Evolutionary conservation across 2,329 filamentous ascomycete genomes (phyloP).

Genomic region (Botrytis fabae): DNA sequence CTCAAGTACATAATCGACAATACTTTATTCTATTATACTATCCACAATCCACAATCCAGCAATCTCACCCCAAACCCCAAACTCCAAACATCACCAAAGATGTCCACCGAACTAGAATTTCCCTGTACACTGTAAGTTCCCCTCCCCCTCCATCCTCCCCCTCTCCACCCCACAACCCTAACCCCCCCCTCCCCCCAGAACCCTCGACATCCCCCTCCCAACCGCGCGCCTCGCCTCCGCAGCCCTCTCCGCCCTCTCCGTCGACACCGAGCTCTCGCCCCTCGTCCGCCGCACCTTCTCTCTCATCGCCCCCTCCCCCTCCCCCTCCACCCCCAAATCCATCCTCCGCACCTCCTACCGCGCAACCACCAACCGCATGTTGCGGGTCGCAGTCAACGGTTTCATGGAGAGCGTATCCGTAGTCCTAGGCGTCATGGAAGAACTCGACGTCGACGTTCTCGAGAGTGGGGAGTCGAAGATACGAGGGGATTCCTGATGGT

Average conservation of each 20-base stretch:
- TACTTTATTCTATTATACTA: too few species aligned
- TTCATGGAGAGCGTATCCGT: constrained; percentile 90
- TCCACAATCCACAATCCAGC: not conserved
- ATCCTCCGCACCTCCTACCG: constrained; percentile 54
- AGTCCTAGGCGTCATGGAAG: constrained; percentile 85
- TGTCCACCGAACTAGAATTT: constrained; percentile 49
- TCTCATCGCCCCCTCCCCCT: constrained; percentile 45
- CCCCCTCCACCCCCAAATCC: not conserved
- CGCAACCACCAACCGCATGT: constrained; percentile 93
- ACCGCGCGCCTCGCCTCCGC: constrained; percentile 73
- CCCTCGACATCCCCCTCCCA: constrained; percentile 64
- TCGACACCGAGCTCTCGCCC: constrained; percentile 86
- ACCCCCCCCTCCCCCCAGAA: constrained; percentile 26
- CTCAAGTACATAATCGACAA: too few species aligned
- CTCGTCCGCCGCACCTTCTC: constrained; percentile 73
- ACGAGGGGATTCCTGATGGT: not conserved
- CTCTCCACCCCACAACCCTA: not conserved
- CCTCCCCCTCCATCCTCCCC: not conserved
- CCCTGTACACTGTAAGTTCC: constrained; percentile 62
- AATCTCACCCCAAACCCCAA: too few species aligned
- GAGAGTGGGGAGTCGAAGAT: constrained; percentile 39
- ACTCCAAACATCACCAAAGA: not conserved
- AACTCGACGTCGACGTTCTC: constrained; percentile 82
- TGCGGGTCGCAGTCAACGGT: constrained; percentile 92
- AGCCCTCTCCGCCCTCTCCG: constrained; percentile 72